These are phyloP conservation scores for Lecanosticta acicola DNA, from an alignment of 2,329 filamentous ascomycete species.

Conservation along the genomic window DNA sequence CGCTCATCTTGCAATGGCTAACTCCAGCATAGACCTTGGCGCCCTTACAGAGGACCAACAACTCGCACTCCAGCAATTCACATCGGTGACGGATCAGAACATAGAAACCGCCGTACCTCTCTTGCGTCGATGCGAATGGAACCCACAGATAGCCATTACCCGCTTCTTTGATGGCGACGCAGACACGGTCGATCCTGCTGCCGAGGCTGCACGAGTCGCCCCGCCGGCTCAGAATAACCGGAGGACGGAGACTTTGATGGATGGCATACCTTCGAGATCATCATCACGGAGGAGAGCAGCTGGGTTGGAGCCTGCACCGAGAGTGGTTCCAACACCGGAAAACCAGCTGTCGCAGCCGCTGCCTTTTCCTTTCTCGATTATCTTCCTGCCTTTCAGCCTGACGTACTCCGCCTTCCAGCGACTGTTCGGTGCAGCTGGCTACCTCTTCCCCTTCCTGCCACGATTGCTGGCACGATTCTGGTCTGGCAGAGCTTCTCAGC, in stretches of 20 bases:
- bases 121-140: slow-evolving; percentile 87
- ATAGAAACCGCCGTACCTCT: slow-evolving; percentile 69
- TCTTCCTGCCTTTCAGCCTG: slow-evolving; percentile 76
- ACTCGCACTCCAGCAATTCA: slow-evolving; percentile 80
- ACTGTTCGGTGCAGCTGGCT: slow-evolving; percentile 66
- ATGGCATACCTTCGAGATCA: slow-evolving; percentile 41
- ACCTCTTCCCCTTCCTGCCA: slow-evolving; percentile 75
- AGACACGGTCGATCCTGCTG: slow-evolving; percentile 74
- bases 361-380: slow-evolving; percentile 67
- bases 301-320: slow-evolving; percentile 65
- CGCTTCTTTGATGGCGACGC: slow-evolving; percentile 98
- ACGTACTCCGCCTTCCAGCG: slow-evolving; percentile 67
- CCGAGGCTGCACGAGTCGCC: slow-evolving; percentile 65
- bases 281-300: slow-evolving; percentile 15
- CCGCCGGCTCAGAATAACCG: slow-evolving; percentile 59
- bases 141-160: slow-evolving; percentile 90
- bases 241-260: slow-evolving; percentile 65
- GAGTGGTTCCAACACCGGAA: slow-evolving; percentile 72
- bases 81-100: slow-evolving; percentile 79
- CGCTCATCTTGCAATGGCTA: neutral
- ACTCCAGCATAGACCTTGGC: slow-evolving; percentile 50
- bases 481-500: slow-evolving; percentile 51
- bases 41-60: slow-evolving; percentile 74
- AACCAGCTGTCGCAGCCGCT: slow-evolving; percentile 61
- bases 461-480: slow-evolving; percentile 50